Base-by-base conservation (phyloP, 805 yeast genomes). In the Komagataella populi region DNA sequence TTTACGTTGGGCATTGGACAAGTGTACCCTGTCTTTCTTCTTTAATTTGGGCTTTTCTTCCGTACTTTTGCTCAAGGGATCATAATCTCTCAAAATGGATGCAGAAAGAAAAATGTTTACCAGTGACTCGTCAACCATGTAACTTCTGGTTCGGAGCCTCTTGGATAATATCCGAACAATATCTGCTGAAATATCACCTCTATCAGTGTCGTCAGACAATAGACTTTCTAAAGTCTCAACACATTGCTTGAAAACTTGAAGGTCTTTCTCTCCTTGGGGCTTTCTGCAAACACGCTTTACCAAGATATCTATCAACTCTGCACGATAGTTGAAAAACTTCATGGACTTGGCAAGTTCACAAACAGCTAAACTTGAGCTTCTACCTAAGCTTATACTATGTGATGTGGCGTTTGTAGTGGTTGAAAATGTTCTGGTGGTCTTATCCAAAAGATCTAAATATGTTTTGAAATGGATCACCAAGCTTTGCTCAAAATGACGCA, bases 1-100 rank as follows among this genome's bases (percentile, higher is more conserved):
- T 60, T 93, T 93, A 59, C 86, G 76, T 66, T 91, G 91, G 65
- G 85, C 85, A 64, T 91, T 91, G n/a, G 95, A 82, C 49, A 91
- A 68, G 70, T 90, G 96, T 3, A 87, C 88, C 58, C 96, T 74
- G 64, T 93, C 95, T 64, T 89, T 87, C 71, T 90, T 91, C 62
- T 78, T 81, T 47, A 84, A 50, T 60, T 83, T 84, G 4, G 69
- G 67, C 45, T 66, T 70, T 7, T 68, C 67, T 16, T 67, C 67
- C 23, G 68, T 73, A 48, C 72, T 73, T 44, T 74, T 77, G 44
- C 71, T 74, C 61, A 77, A 76, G 61, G 93, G 91, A 62, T 83
- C 87, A 60, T 83, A 86, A 63, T 84, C 91, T 49, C 74, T 76
- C 50, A 86, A 66, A 17, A 85, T 70, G 22, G 79, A 74, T 55